phyloP scores from a whole-genome alignment of 257 asterid genomes.

The Paraleonurus japonicus region DNA sequence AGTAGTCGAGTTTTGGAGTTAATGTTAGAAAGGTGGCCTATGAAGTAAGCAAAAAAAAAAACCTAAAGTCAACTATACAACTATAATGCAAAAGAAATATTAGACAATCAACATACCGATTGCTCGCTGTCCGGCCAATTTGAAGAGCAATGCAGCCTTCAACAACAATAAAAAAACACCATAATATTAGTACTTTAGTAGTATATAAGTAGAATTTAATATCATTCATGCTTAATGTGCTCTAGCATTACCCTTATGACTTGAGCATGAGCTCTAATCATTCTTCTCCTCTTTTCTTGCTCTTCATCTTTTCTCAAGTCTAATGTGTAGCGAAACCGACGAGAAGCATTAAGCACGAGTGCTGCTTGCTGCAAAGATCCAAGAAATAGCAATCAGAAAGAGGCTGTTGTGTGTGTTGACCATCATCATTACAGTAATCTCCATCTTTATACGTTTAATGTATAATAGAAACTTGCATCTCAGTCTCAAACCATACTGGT shows the following conservation, averaged over 20 bases:
- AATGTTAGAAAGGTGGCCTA: neutral
- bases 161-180: slow-evolving; percentile 3
- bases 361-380: slow-evolving; percentile 76
- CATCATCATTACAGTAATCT: neutral
- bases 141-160: slow-evolving; percentile 95
- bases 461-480: neutral
- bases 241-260: slow-evolving; percentile 70
- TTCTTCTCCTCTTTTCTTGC: slow-evolving; percentile 64
- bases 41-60: neutral
- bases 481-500: neutral
- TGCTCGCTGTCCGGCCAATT: slow-evolving; percentile 90
- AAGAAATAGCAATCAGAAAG: neutral
- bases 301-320: slow-evolving; percentile 78
- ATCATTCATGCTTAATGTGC: neutral
- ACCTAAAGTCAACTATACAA: slow-evolving; percentile 4
- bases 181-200: slow-evolving; percentile 30
- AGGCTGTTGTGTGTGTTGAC: neutral
- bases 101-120: slow-evolving; percentile 59
- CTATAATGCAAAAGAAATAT: slow-evolving; percentile 8
- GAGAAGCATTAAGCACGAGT: slow-evolving; percentile 93
- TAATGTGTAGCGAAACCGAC: slow-evolving; percentile 86
- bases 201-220: neutral
- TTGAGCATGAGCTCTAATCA: slow-evolving; percentile 97
- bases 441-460: neutral
- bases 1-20: neutral